These are phyloP conservation scores for Auricularia sp. DNA, from an alignment of 768 basidiomycete species.

Conservation along the genomic window DNA sequence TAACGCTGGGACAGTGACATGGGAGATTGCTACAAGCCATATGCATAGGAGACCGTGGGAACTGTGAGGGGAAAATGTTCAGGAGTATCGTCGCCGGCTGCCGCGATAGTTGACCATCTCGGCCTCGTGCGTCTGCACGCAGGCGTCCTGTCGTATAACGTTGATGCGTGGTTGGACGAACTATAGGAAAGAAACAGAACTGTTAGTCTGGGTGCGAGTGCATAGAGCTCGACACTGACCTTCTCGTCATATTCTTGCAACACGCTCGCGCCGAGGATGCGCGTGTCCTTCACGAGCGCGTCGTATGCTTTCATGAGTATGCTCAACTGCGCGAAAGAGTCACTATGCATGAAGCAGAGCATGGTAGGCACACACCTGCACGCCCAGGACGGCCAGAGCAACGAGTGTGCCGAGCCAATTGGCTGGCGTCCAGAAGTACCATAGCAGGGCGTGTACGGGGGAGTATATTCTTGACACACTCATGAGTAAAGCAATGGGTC, in stretches of 20 bases:
- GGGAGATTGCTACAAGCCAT: too few species aligned
- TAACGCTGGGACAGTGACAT: too few species aligned
- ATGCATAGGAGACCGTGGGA: too few species aligned
- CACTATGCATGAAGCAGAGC: not conserved
- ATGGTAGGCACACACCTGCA: conserved; percentile 39
- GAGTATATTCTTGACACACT: conserved; percentile 50
- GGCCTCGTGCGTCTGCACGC: conserved; percentile 77
- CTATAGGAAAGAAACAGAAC: conserved; percentile 26
- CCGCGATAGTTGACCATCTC: conserved; percentile 46
- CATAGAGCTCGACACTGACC: conserved; percentile 31
- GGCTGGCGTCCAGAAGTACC: conserved; percentile 56
- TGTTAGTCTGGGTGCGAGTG: not conserved
- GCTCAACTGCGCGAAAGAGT: conserved; percentile 30
- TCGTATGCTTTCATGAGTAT: conserved; percentile 46
- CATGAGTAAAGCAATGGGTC: not conserved
- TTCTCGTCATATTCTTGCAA: conserved; percentile 76
- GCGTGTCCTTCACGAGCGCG: conserved; percentile 60
- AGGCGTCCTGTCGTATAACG: conserved; percentile 64
- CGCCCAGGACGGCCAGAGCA: conserved; percentile 57
- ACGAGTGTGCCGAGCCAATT: conserved; percentile 68
- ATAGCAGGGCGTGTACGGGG: conserved; percentile 62
- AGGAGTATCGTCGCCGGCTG: too few species aligned
- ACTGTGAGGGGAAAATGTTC: too few species aligned
- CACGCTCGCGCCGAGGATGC: conserved; percentile 66
- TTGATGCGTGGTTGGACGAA: conserved; percentile 78